A percentile compares a stretch with the other conserved stretches of the same genome.
Evolutionary conservation across 495 filamentous ascomycete species (phyloP).

Genomic region (Bombardia bombarda): DNA sequence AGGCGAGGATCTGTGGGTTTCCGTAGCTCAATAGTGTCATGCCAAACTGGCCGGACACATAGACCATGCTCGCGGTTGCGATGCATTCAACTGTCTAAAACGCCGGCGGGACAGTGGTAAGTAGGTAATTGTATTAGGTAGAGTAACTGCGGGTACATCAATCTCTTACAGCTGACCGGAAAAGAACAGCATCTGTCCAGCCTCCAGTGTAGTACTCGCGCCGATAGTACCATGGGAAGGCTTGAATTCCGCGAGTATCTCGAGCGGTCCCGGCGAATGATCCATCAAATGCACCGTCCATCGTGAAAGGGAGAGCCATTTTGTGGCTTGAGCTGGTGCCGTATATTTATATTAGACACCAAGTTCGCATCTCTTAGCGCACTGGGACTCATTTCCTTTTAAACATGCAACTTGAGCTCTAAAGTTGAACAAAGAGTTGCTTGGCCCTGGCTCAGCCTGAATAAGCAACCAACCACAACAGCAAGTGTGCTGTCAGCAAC

Average conservation of each 20-base stretch:
- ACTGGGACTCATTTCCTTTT: no score
- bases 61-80: slow-evolving; percentile 15
- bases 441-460: no score
- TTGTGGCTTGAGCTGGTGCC: neutral
- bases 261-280: slow-evolving; percentile 12
- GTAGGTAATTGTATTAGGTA: no score
- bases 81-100: slow-evolving; percentile 21
- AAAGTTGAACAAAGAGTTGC: no score
- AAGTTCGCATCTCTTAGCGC: no score
- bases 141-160: no score
- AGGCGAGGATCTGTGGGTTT: slow-evolving; percentile 18
- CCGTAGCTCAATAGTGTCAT: slow-evolving; percentile 21
- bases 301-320: neutral
- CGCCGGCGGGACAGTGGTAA: no score
- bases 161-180: slow-evolving; percentile 4
- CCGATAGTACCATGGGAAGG: slow-evolving; percentile 9
- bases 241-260: neutral
- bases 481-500: no score
- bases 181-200: slow-evolving; percentile 15
- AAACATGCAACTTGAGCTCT: no score
- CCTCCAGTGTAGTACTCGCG: slow-evolving; percentile 13
- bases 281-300: slow-evolving; percentile 13
- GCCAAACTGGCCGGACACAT: slow-evolving; percentile 21
- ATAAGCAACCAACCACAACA: no score
- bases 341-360: neutral